These are phyloP conservation scores for Ceratobasidium theobromae DNA, from an alignment of 1,284 basidiomycete species.

Conservation along the genomic window DNA sequence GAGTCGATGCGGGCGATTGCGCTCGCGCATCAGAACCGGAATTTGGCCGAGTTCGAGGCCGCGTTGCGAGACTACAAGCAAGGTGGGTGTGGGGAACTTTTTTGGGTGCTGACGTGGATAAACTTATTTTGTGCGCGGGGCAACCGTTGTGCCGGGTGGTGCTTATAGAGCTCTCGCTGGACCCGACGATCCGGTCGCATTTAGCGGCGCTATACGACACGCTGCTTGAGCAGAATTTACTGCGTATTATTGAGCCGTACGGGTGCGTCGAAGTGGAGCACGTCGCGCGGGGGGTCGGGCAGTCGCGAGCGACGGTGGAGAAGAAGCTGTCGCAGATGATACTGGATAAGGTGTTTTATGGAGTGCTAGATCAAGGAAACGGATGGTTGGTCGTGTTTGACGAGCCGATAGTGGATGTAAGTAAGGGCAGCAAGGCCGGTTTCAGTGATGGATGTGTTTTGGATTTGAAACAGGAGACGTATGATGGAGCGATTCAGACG, in stretches of 20 bases:
- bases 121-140: too few species aligned
- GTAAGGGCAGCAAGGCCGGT: conserved; percentile 42
- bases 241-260: conserved; percentile 95
- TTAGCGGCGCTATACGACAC: conserved; percentile 93
- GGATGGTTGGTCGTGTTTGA: conserved; percentile 92
- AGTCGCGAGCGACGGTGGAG: conserved; percentile 91
- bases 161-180: conserved; percentile 81
- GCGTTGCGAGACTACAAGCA: conserved; percentile 85
- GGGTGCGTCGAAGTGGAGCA: conserved; percentile 88
- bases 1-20: conserved; percentile 96
- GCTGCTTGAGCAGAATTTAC: conserved; percentile 90
- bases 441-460: not conserved
- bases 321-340: conserved; percentile 94
- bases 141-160: too few species aligned
- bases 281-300: conserved; percentile 86
- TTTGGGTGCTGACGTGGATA: too few species aligned
- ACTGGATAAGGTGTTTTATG: conserved; percentile 90
- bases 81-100: conserved; percentile 52
- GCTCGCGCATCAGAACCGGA: conserved; percentile 87
- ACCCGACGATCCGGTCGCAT: conserved; percentile 92
- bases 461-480: conserved; percentile 62
- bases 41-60: conserved; percentile 86
- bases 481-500: conserved; percentile 84
- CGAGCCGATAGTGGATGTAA: conserved; percentile 76
- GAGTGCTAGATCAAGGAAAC: conserved; percentile 92